These are phyloP conservation scores for Leucaena leucocephala DNA, from an alignment of 306 rosid genomes.

Conservation along the genomic window DNA sequence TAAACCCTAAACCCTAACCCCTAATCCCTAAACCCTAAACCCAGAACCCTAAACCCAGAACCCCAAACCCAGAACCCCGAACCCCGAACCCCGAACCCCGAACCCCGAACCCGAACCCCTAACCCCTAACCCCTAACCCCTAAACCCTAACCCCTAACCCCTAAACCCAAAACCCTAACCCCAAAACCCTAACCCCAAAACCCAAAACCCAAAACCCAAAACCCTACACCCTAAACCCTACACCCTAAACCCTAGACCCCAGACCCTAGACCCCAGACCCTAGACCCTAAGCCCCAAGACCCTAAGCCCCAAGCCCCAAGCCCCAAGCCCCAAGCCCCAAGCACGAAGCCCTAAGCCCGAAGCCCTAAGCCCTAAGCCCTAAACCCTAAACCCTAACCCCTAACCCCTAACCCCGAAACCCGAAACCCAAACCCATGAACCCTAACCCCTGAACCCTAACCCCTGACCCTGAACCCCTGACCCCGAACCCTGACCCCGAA, in stretches of 20 bases:
- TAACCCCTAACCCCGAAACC: not conserved
- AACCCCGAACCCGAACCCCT: not conserved
- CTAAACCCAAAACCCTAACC: slow-evolving; percentile 2
- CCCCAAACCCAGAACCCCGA: not conserved
- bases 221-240: not conserved
- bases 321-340: not conserved
- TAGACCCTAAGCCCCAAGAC: not conserved
- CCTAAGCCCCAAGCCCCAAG: not conserved
- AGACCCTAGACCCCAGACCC: not conserved
- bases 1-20: not conserved
- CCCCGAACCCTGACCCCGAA: not conserved
- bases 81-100: not conserved
- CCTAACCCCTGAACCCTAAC: not conserved
- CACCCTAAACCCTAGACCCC: not conserved
- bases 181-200: not conserved
- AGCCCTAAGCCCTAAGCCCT: not conserved
- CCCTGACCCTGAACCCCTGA: not conserved
- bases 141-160: slow-evolving; percentile 4
- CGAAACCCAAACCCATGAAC: not conserved
- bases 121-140: slow-evolving; percentile 1
- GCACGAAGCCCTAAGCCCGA: not conserved
- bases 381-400: not conserved
- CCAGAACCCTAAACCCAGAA: not conserved
- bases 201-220: not conserved
- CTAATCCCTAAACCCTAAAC: not conserved